A percentile compares a stretch with the other conserved stretches of the same genome.
Evolutionary conservation across 768 basidiomycete genomes (phyloP).

Genomic region (Phaeotremella fagi): DNA sequence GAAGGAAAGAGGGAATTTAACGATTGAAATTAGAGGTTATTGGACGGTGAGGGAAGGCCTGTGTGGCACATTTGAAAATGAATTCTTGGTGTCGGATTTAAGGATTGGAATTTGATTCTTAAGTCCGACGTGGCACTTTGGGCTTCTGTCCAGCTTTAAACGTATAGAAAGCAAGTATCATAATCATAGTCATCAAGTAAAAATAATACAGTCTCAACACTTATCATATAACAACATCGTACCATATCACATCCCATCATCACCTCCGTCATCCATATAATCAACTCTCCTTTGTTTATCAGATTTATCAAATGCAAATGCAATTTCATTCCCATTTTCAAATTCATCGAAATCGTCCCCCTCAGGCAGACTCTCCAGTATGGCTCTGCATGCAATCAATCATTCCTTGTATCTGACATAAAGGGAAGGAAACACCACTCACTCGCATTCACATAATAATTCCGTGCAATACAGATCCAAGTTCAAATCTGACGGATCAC

Average conservation of each 20-base stretch:
- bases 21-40: not conserved
- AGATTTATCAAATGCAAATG: constrained; percentile 15
- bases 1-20: not conserved
- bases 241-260: constrained; percentile 32
- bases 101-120: not conserved
- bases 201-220: not conserved
- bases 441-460: constrained; percentile 79
- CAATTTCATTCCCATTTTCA: not conserved
- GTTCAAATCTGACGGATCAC: constrained; percentile 44
- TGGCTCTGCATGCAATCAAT: constrained; percentile 13
- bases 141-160: not conserved
- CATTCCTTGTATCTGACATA: not conserved
- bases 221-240: constrained; percentile 8
- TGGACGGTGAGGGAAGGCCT: not conserved
- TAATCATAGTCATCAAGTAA: not conserved
- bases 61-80: no score
- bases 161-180: not conserved
- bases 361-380: constrained; percentile 31
- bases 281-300: constrained; percentile 6
- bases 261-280: constrained; percentile 20
- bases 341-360: constrained; percentile 54
- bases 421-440: constrained; percentile 13
- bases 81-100: not conserved
- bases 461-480: constrained; percentile 77
- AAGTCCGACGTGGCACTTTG: not conserved